Percentiles rank a stretch among this genome's conserved stretches.
phyloP scores from a whole-genome alignment of 2,329 filamentous ascomycete species.

The Verticillium albo-atrum region DNA sequence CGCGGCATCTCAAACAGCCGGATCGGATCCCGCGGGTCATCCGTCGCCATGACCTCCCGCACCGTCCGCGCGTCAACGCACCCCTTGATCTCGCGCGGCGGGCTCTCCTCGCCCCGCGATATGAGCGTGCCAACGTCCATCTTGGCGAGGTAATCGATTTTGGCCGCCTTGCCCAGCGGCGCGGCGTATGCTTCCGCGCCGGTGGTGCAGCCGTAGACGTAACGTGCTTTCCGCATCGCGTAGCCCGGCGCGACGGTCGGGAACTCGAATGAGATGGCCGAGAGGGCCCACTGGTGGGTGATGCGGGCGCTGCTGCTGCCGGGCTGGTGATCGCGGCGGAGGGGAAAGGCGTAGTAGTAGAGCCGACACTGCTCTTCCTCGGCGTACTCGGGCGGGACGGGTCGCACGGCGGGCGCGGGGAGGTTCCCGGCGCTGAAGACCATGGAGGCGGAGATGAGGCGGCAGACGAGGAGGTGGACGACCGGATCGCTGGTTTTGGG shows the following conservation, averaged over 20 bases:
- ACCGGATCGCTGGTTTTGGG: constrained; percentile 35
- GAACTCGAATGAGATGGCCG: constrained; percentile 64
- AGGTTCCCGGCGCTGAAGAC: constrained; percentile 64
- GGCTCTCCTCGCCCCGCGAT: constrained; percentile 38
- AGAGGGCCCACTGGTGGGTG: constrained; percentile 59
- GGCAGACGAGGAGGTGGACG: constrained; percentile 62
- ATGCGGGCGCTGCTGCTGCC: constrained; percentile 39
- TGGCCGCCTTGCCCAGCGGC: constrained; percentile 59
- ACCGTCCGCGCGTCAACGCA: constrained; percentile 57
- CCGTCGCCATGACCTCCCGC: constrained; percentile 42
- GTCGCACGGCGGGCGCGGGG: constrained; percentile 36
- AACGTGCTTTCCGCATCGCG: constrained; percentile 54
- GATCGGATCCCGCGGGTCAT: constrained; percentile 49
- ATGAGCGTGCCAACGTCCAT: constrained; percentile 53
- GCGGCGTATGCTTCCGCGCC: constrained; percentile 51
- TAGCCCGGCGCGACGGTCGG: constrained; percentile 51
- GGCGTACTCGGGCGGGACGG: constrained; percentile 27
- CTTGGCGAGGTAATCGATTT: constrained; percentile 63
- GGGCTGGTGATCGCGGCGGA: constrained; percentile 21
- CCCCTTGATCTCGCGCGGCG: constrained; percentile 47
- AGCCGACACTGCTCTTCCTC: constrained; percentile 65
- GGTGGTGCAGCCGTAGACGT: constrained; percentile 65
- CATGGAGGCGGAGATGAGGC: constrained; percentile 60
- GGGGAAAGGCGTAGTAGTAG: constrained; percentile 62
- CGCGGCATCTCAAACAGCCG: constrained; percentile 56